Percentiles rank a stretch among this genome's conserved stretches.
Evolutionary conservation across 306 rosid species (phyloP).

Genomic region (Cicer bijugum): DNA sequence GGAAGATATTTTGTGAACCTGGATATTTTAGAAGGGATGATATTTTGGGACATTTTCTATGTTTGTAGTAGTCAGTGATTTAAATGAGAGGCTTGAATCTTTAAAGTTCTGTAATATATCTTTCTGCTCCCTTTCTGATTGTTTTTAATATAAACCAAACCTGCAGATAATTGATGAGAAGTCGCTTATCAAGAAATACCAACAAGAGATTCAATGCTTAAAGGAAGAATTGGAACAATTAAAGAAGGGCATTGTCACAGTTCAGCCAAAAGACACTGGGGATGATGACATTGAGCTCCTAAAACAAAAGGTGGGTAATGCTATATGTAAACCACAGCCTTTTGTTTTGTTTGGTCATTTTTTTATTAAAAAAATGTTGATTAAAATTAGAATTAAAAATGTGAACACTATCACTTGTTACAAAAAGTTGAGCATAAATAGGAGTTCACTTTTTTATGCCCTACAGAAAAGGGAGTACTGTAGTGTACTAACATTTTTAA

Average conservation of each 20-base stretch:
- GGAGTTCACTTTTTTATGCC: background rate
- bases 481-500: background rate
- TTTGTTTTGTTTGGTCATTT: conserved; percentile 20
- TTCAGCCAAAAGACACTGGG: conserved; percentile 74
- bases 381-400: conserved; percentile 25
- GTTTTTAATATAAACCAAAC: conserved; percentile 17
- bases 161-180: conserved; percentile 98
- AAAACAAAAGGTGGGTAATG: conserved; percentile 86
- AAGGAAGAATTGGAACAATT: conserved; percentile 92
- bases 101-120: background rate
- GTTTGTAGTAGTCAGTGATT: conserved; percentile 11
- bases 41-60: conserved; percentile 22
- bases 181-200: conserved; percentile 97
- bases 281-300: conserved; percentile 76
- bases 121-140: conserved; percentile 17
- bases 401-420: conserved; percentile 17
- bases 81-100: conserved; percentile 14
- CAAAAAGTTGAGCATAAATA: conserved; percentile 22
- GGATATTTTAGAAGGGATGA: background rate
- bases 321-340: conserved; percentile 35
- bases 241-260: conserved; percentile 77
- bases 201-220: conserved; percentile 82
- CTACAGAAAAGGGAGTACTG: background rate
- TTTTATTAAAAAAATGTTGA: conserved; percentile 1
- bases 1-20: too few relatives aligned